Evolutionary conservation across 257 asterid species (phyloP), one percentile per base, ranked within the genome.

Genomic region (Thymus quinquecostatus): DNA sequence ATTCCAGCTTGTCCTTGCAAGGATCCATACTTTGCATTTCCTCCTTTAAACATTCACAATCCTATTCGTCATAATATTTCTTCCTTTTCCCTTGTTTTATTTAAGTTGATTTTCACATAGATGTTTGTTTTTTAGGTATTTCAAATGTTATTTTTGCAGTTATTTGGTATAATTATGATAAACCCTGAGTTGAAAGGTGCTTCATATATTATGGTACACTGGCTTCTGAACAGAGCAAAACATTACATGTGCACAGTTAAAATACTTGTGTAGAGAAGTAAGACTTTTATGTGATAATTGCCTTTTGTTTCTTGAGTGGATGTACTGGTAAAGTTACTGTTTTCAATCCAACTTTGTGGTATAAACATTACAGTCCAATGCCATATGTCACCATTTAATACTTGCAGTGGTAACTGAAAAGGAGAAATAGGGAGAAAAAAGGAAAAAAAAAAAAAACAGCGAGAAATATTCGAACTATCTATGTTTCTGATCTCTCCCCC

Each of bases 251-350:
- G 54, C 6, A 5, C 54, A 4, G 54, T 49, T 6, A 11, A 49
- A 49, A 49, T 49, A 49, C 13, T n/a, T 13, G 53, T 48, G 27
- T 11, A 48, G n/a, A 12, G 54, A 48, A 48, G 54, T 5, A 48
- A 48, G 12, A 48, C 49, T 6, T 12, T 28, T 49, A 36, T 50
- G 50, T 51, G 63, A 36, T 49, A 49, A 45, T 36, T 61, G 54
- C 68, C 10, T 43, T 63, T 47, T 33, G 8, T 38, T 62, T 75
- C 69, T 75, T 45, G 56, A 50, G 65, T 59, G 65, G 27, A 68
- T 40, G n/a, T 65, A 36, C n/a, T 44, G 66, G 68, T 34, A 47
- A 38, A 38, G 66, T 30, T 64, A 61, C 51, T 43, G 66, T 30
- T 70, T 38, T 38, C 41, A 38, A 1, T 38, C 41, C 41, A 38